Base-by-base conservation (phyloP, 2,329 filamentous ascomycete genomes). In the Stemphylium beticola region DNA sequence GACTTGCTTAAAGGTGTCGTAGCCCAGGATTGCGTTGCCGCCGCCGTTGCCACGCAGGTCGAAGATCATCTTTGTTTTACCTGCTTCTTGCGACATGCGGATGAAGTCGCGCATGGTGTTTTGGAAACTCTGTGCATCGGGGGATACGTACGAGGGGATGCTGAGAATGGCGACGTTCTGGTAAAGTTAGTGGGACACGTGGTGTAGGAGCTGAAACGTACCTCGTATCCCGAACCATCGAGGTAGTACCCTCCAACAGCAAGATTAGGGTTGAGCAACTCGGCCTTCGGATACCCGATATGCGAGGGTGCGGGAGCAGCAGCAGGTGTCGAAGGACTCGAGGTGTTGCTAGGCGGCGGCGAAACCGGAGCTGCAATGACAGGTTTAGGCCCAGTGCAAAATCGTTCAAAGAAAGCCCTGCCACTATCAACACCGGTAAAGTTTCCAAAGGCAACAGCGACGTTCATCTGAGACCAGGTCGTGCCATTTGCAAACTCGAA, bases 21-120 rank as follows among this genome's bases (percentile, higher is more conserved):
- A 77, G 46, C 72, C 77, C 4, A 77, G 68, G 22, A 74, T 68
- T 12, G 73, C 71, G 18, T 68, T 71, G 32, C 87, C 87, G 34
- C 87, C 87, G 0, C 77, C 77, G 59, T 90, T 91, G 2, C 76
- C 79, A 4, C 83, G 80, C 6, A 90, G 66, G 58, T 90, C 88
- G 54, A 90, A 82, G 26, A 90, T 78, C 4, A 90, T 76, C 67
- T 84, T 86, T n/a, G 77, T 83, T 67, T 86, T 86, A 2, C 79
- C 77, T 2, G 76, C 75, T 2, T 69, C 58, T 37, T 79, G 78
- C 11, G 79, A 79, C 36, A 76, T 72, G 0, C 76, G 71, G 14
- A 87, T 75, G 60, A 86, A 82, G 7, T 73, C 55, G 7, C 77
- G 65, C 53, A 80, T 72, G 0, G 72, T 62, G 44, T 73, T 64